These are phyloP conservation scores for Diatrype stigma DNA, from an alignment of 2,329 filamentous ascomycete species.

Conservation along the genomic window DNA sequence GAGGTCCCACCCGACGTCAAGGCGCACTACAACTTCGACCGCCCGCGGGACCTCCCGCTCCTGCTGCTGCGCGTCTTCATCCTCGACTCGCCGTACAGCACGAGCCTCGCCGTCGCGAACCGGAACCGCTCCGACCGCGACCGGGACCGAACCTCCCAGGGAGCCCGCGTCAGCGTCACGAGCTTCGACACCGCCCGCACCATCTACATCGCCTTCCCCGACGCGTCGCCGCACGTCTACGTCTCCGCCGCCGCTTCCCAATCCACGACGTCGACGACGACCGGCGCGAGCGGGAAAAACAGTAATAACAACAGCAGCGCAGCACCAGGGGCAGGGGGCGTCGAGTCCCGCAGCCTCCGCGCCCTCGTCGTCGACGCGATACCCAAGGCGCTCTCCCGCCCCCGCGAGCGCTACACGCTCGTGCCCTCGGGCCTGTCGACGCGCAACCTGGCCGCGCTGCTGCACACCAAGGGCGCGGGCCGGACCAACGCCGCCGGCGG, in stretches of 20 bases:
- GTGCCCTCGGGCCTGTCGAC: constrained; percentile 65
- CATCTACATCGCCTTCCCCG: constrained; percentile 78
- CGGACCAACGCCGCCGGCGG: constrained; percentile 69
- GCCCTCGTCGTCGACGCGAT: constrained; percentile 73
- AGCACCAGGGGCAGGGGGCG: constrained; percentile 28
- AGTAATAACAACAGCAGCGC: too few relatives aligned
- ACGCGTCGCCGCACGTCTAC: constrained; percentile 74
- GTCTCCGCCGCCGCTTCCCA: constrained; percentile 35
- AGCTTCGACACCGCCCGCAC: constrained; percentile 64
- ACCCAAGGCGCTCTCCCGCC: constrained; percentile 75
- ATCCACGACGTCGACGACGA: too few relatives aligned
- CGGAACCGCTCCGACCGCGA: too few relatives aligned
- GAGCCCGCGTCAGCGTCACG: constrained; percentile 28
- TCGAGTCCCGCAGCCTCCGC: constrained; percentile 53
- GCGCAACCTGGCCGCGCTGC: constrained; percentile 65
- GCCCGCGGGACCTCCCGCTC: constrained; percentile 64
- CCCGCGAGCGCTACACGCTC: constrained; percentile 67
- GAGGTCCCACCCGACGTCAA: constrained; percentile 77
- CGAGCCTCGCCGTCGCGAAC: constrained; percentile 42
- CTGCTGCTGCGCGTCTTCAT: constrained; percentile 75
- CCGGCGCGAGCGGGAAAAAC: constrained; percentile 38
- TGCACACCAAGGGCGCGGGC: constrained; percentile 65
- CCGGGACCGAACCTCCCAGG: too few relatives aligned
- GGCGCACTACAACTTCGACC: constrained; percentile 75
- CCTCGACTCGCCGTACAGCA: constrained; percentile 76